Evolutionary conservation across 495 filamentous ascomycete species (phyloP).

Genomic region (Annulohypoxylon stygium): DNA sequence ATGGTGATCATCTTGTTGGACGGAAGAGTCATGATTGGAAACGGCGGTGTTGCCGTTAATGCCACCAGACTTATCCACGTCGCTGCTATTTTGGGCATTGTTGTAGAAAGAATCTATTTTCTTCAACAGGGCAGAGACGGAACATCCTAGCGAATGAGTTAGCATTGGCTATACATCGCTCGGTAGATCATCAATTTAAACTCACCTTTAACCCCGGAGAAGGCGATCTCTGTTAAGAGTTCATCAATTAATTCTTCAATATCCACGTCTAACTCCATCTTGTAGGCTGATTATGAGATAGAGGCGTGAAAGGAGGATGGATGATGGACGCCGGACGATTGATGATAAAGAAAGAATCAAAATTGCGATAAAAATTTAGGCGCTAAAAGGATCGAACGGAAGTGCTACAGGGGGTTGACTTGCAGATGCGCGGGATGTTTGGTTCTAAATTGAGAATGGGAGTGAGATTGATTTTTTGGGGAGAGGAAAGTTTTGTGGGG

Average conservation of each 20-base stretch:
- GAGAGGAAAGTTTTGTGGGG: constrained; percentile 16
- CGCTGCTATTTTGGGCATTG: constrained; percentile 8
- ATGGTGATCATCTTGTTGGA: neutral
- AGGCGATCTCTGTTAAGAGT: constrained; percentile 78
- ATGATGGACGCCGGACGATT: neutral
- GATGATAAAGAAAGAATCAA: constrained; percentile 26
- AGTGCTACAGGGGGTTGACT: constrained; percentile 40
- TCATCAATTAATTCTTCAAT: constrained; percentile 79
- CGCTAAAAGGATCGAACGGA: constrained; percentile 48
- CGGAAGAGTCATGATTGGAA: neutral
- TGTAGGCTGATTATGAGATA: constrained; percentile 46
- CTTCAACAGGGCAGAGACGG: constrained; percentile 41
- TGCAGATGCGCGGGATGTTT: constrained; percentile 7
- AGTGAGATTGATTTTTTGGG: constrained; percentile 21
- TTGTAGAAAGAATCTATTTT: constrained; percentile 46
- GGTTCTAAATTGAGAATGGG: constrained; percentile 21
- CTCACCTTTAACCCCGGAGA: constrained; percentile 76
- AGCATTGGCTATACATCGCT: constrained; percentile 20
- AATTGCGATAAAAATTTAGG: constrained; percentile 40
- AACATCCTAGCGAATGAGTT: constrained; percentile 44
- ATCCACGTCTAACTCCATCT: constrained; percentile 69
- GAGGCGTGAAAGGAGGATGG: neutral
- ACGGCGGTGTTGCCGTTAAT: neutral
- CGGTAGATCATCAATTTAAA: constrained; percentile 40
- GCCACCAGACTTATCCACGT: neutral